These are phyloP conservation scores for Eucalyptus tenuipes DNA, from an alignment of 345 rosid genomes.

Conservation along the genomic window DNA sequence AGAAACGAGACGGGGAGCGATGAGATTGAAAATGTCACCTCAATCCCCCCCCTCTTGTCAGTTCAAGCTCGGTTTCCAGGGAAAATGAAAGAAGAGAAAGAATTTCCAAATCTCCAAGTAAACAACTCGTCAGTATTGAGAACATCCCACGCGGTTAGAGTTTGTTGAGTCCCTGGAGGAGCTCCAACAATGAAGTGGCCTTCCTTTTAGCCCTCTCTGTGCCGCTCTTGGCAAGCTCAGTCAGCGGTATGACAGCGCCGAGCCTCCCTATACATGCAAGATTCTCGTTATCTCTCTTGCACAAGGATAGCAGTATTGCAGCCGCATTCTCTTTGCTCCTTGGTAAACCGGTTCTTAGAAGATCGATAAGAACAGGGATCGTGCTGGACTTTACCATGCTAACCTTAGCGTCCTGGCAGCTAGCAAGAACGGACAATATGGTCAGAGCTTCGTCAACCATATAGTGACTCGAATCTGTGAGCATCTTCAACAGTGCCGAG, in stretches of 20 bases:
- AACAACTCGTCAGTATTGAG: not conserved
- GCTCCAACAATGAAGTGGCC: constrained; percentile 72
- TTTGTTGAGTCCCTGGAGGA: constrained; percentile 37
- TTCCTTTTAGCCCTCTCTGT: constrained; percentile 84
- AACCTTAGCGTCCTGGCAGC: constrained; percentile 63
- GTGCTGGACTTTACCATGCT: constrained; percentile 56
- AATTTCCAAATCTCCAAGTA: not conserved
- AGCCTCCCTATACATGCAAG: constrained; percentile 58
- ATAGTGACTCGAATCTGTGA: constrained; percentile 45
- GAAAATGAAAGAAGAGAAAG: not conserved
- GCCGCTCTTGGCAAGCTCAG: constrained; percentile 71
- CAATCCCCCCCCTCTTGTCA: not conserved
- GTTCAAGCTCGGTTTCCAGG: not conserved
- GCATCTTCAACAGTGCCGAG: constrained; percentile 49
- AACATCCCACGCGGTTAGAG: constrained; percentile 7
- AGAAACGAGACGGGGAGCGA: not conserved
- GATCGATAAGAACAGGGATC: constrained; percentile 52
- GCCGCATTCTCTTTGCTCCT: constrained; percentile 79
- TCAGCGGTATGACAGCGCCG: constrained; percentile 72
- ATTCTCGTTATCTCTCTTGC: constrained; percentile 76
- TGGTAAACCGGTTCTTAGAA: constrained; percentile 48
- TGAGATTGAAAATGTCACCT: not conserved
- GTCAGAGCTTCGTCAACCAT: constrained; percentile 81
- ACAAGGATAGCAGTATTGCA: constrained; percentile 67
- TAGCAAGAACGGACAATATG: constrained; percentile 64